Base-by-base conservation (phyloP, 768 basidiomycete genomes). In the Leccinum disarticulatum region DNA sequence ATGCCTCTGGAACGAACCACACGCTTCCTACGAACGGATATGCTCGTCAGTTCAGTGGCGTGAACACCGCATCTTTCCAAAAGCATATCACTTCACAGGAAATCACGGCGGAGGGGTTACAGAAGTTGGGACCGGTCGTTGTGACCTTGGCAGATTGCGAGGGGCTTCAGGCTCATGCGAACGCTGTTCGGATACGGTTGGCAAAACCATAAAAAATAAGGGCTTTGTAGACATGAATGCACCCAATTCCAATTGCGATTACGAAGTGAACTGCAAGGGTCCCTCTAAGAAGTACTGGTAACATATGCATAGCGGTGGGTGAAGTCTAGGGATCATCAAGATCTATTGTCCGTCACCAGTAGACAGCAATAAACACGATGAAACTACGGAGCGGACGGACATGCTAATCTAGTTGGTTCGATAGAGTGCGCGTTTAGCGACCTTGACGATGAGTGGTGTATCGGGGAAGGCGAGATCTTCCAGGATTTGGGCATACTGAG, bases 71-170 rank as follows among this genome's bases (percentile, higher is more conserved):
- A 9, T 95, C 94, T 2, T 99, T 98, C 89, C 95, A 98, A 72
- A 99, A 99, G 75, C 91, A 98, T 73, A 98, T 98, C 67, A 99
- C 97, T 14, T 95, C 93, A 6, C 97, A 98, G 73, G 91, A 97
- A 72, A 84, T 98, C 25, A 90, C 94, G 10, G 73, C 79, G 17
- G 84, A 81, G 6, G 97, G 97, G 15, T 78, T 99, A 57, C 79
- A 80, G 65, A 77, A 66, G 13, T 80, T 99, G 33, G 97, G 97
- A 4, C 97, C 97, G 11, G 77, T 89, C 13, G 96, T 98, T 6
- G 88, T 83, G 19, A 92, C 87, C 3, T 75, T 99, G 33, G 97
- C 97, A 2, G 95, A 97, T 65, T 92, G 95, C 68, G 97, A 99
- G 77, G 95, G 93, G 10, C 75, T 99, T 14, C 87, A 91, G 65